phyloP scores from a whole-genome alignment of 2,329 filamentous ascomycete species.

The Aspergillus caelatus region DNA sequence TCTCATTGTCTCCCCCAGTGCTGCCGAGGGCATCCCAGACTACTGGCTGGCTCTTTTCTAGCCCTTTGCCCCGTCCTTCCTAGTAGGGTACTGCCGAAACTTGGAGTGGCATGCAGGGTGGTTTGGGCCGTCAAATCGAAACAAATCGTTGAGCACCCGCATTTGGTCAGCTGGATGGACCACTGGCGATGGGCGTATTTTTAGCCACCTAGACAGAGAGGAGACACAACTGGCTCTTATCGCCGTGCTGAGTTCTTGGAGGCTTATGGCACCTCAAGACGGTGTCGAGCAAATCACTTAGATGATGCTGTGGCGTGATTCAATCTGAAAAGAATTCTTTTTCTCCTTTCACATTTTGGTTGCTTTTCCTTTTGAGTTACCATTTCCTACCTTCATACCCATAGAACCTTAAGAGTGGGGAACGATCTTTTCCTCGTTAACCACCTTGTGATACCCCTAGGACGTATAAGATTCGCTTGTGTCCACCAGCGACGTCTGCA shows the following conservation, averaged over 20 bases:
- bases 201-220: not conserved
- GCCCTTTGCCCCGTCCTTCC: not conserved
- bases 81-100: not conserved
- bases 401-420: not conserved
- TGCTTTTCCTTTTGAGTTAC: not conserved
- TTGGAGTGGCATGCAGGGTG: conserved; percentile 6
- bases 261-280: not conserved
- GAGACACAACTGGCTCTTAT: not conserved
- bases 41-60: conserved; percentile 2
- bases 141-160: not conserved
- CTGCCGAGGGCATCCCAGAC: not conserved
- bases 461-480: not conserved
- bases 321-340: not conserved
- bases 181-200: conserved; percentile 5
- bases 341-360: not conserved
- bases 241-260: not conserved
- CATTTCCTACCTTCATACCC: not conserved
- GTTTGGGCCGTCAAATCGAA: not conserved
- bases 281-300: not conserved
- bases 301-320: not conserved
- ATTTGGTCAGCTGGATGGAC: conserved; percentile 4
- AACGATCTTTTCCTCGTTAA: not conserved
- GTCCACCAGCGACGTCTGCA: conserved; percentile 1
- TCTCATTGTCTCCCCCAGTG: not conserved
- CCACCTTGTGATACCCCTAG: not conserved